phyloP scores from a whole-genome alignment of 2,329 filamentous ascomycete genomes.

The Hirsutella rhossiliensis region DNA sequence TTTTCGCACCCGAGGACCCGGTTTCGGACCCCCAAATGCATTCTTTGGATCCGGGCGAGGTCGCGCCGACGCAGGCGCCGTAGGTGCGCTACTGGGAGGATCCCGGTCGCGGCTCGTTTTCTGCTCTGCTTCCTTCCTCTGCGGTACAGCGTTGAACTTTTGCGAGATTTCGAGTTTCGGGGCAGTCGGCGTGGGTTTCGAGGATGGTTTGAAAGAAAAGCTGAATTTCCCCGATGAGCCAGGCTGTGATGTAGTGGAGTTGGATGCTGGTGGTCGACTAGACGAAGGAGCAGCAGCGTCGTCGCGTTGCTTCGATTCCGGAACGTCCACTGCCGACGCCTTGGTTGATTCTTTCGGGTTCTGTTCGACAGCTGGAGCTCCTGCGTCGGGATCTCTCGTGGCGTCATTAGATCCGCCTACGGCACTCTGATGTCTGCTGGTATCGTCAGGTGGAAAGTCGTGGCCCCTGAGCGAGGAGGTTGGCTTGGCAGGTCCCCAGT shows the following conservation, averaged over 20 bases:
- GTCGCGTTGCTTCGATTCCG: background rate
- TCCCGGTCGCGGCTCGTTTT: conserved; percentile 27
- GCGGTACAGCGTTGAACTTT: conserved; percentile 53
- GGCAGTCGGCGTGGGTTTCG: conserved; percentile 41
- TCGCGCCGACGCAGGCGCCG: conserved; percentile 40
- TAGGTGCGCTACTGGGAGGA: conserved; percentile 36
- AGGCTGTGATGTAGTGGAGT: conserved; percentile 36
- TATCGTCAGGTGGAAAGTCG: conserved; percentile 6
- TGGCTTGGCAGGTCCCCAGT: conserved; percentile 47
- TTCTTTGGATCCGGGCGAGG: conserved; percentile 20
- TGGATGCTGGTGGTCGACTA: conserved; percentile 12
- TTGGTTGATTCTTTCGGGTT: background rate
- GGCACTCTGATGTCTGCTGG: conserved; percentile 8
- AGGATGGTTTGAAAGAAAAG: conserved; percentile 78
- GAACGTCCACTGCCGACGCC: background rate
- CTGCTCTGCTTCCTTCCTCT: conserved; percentile 24
- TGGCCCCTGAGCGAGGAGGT: conserved; percentile 9
- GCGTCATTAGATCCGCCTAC: conserved; percentile 5
- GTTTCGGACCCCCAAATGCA: conserved; percentile 21
- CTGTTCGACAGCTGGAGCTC: conserved; percentile 6
- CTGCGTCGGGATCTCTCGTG: conserved; percentile 5
- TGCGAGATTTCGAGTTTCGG: conserved; percentile 56
- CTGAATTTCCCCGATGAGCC: conserved; percentile 61
- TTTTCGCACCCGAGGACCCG: conserved; percentile 42
- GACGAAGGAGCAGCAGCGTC: conserved; percentile 1